Conservation (phyloP, 2,329 filamentous ascomycete genomes). For the Calonectria multiphialidica region DNA sequence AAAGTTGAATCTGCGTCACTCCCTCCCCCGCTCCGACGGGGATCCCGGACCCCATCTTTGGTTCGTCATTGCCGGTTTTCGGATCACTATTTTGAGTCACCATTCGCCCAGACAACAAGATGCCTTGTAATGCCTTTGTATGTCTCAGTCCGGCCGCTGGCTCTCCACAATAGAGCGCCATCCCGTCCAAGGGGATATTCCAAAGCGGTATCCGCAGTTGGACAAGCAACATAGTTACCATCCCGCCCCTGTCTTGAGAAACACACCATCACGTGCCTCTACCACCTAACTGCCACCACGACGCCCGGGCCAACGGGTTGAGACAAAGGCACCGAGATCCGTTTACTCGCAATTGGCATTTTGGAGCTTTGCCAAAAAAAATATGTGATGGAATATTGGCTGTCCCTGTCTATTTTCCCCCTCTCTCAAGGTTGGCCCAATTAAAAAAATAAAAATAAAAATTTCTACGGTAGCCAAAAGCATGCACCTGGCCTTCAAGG, state of each 20-base stretch:
- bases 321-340: neutral
- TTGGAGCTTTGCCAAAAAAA: neutral
- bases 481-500: neutral
- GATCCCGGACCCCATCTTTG: neutral
- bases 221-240: no score
- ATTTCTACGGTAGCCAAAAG: neutral
- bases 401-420: neutral
- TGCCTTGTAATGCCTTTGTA: neutral
- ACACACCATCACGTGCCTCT: neutral
- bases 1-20: neutral
- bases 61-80: neutral
- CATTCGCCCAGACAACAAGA: neutral
- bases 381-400: neutral
- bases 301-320: neutral
- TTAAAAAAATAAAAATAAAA: neutral
- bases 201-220: no score
- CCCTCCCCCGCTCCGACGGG: neutral
- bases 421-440: neutral
- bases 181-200: no score
- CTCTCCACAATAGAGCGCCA: no score
- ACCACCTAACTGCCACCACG: neutral
- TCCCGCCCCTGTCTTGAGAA: neutral
- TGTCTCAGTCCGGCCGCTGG: no score
- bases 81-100: slow-evolving; percentile 1
- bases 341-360: neutral